Base-by-base conservation (phyloP, 306 rosid species). In the Vigna trinervia region DNA sequence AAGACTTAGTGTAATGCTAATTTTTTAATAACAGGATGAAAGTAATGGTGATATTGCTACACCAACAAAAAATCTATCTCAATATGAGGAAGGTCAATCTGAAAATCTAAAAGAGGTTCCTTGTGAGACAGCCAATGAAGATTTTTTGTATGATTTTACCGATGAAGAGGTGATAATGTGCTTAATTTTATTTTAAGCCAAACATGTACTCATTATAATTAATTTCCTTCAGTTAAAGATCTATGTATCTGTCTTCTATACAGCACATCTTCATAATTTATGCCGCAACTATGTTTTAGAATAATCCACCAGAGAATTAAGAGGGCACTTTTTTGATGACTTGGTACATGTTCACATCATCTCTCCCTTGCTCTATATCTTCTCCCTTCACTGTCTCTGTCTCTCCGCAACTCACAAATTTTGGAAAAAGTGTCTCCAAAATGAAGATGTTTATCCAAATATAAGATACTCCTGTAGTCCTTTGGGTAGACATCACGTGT, bases 161-260 rank as follows among this genome's bases (percentile, higher is more conserved):
- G 98, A 95, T 45, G 97, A 89, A 82, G 89, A 86, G 90, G 98
- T 92, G 80, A 78, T 74, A 69, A 20, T 82, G 45, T 14, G 5
- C 50, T 36, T 63, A 8, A 2, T 26, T 83, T 45, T 73, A 43
- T 76, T 64, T 47, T 67, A 38, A 38, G 66, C 28, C 71, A 54
- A 65, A 36, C 17, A 12, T 12, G 22, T 56, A 64, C 5, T 52
- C 52, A 14, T 23, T 22, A 45, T 45, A 46, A 68, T 68, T 45
- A 22, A 46, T 46, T 46, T 20, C 12, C 12, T 22, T 17, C 39
- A 13, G 17, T 26, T 30, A 28, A 26, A 38, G 56, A 50, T 51
- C 15, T 60, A 15, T 26, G 34, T 34, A 57, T 78, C 38, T 50
- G 51, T 32, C 58, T 71, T 30, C 48, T 23, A 50, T 39, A 39